Evolutionary conservation across 2,329 filamentous ascomycete species (phyloP), one percentile per base, ranked within the genome.

Genomic region (Cercospora sp.): DNA sequence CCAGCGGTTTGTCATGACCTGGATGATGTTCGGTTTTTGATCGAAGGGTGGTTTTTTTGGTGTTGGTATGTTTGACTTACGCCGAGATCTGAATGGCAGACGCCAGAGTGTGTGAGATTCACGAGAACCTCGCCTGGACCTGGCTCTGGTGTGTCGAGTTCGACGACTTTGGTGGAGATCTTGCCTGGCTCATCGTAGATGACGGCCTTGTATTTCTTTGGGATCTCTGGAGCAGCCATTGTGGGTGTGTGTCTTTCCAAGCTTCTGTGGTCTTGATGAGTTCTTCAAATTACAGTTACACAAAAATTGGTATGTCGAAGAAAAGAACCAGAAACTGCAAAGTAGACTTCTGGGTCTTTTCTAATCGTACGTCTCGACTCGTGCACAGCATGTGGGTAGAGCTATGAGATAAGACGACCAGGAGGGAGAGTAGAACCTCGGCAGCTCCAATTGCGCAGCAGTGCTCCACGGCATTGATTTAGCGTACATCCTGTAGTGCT

Each of bases 121-220:
- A 72, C 33, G 36, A 72, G 64, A 33, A 69, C 60, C 75, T 91
- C 84, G 66, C 88, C 88, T 0, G 84, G 76, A 1, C 87, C 87
- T 3, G 89, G 89, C 76, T 89, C 87, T 2, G 89, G 89, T 45
- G 87, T 88, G 71, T 90, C 87, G 59, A 90, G 77, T 67, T 87
- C 86, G 67, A 86, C 85, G 58, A 90, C 79, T 77, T 89, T 89
- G 7, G 87, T 90, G 2, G 87, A 90, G 68, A 90, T 83, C 3
- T 82, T 84, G 60, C 89, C 89, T 0, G 89, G 89, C 74, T 88
- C 84, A 79, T 90, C 88, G 75, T 90, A 91, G 66, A 91, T 80
- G 67, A 80, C 78, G 42, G 87, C 88, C 79, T 89, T 90, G 78
- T 90, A 86, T 69, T 85, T 88, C 74, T 84, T 83, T 4, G 89